Evolutionary conservation across 1,284 basidiomycete species (phyloP), one percentile per base, ranked within the genome.

Genomic region (Butyriboletus appendiculatus): DNA sequence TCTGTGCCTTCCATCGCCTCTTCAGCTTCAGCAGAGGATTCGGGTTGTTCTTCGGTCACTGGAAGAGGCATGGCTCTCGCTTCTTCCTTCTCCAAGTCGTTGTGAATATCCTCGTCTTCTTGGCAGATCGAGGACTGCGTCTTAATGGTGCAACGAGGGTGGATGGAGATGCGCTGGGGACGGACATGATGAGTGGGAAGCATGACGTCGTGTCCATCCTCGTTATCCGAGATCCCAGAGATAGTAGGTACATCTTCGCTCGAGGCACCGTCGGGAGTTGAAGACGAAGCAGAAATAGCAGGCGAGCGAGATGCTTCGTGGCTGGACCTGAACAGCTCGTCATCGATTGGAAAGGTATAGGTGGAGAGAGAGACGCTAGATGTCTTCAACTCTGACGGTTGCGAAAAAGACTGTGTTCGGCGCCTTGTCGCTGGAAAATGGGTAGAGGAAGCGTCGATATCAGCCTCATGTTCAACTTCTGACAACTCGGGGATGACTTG

Each of bases 111-210:
- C 2, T 66, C 63, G 5, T 56, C 56, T n/a, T 62, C 66, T 28
- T 46, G 48, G 49, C 35, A 65, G 28, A 59, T 35, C 38, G 59
- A 39, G 15, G 65, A 59, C 8, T 51, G 66, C 3, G 73, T 65
- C 62, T 74, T 73, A 16, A 52, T 66, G 59, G 72, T 61, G 32
- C 59, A 60, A 32, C 68, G 70, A 26, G 67, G 73, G 34, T 72
- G 63, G 20, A 78, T 66, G 0, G 73, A 68, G 5, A 75, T 56
- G 14, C 62, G 66, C 30, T 68, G 68, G 34, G 59, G 65, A 56
- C 37, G 59, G 38, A 54, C 54, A 64, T 49, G 64, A 59, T 45
- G 62, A 14, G 48, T 61, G 59, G 50, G 67, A 56, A 48, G 63
- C 41, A 35, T 53, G 48, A 55, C 30, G 26, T 50, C 40, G 39